Percentiles rank a stretch among this genome's conserved stretches.
phyloP scores from a whole-genome alignment of 2,329 filamentous ascomycete species.

The Neonectria faginata region DNA sequence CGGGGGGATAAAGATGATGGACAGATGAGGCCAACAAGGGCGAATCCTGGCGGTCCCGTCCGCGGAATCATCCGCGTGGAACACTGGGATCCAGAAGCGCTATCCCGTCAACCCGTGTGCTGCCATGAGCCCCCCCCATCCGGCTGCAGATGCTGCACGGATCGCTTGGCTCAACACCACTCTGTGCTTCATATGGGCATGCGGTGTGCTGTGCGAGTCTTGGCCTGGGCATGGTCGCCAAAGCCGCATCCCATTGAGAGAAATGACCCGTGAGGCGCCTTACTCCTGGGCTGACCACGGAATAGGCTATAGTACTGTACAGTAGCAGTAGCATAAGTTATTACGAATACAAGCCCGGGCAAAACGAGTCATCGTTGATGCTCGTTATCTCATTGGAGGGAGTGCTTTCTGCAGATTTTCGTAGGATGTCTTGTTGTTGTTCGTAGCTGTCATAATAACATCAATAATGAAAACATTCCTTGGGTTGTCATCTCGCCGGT shows the following conservation, averaged over 20 bases:
- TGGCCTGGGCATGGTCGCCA: neutral
- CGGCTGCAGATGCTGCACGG: conserved; percentile 20
- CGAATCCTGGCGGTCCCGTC: neutral
- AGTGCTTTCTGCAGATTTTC: neutral
- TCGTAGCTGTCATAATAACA: neutral
- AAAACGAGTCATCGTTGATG: neutral
- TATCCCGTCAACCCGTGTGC: neutral
- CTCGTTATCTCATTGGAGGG: neutral
- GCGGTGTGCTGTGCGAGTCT: neutral
- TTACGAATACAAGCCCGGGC: neutral
- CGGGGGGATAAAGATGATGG: conserved; percentile 2
- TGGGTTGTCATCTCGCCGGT: neutral
- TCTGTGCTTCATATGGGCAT: conserved; percentile 6
- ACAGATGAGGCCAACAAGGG: neutral
- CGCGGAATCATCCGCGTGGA: neutral
- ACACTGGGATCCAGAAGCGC: neutral
- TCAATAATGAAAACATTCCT: neutral
- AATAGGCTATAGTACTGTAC: neutral
- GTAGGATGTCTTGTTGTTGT: neutral
- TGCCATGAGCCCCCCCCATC: conserved; percentile 18
- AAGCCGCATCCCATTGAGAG: neutral
- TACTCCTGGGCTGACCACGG: neutral
- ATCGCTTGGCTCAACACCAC: conserved; percentile 5
- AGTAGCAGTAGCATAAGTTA: too few species aligned
- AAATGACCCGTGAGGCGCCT: neutral